Conservation (phyloP, 164 flowering plant species). For the Berberis thunbergii region DNA sequence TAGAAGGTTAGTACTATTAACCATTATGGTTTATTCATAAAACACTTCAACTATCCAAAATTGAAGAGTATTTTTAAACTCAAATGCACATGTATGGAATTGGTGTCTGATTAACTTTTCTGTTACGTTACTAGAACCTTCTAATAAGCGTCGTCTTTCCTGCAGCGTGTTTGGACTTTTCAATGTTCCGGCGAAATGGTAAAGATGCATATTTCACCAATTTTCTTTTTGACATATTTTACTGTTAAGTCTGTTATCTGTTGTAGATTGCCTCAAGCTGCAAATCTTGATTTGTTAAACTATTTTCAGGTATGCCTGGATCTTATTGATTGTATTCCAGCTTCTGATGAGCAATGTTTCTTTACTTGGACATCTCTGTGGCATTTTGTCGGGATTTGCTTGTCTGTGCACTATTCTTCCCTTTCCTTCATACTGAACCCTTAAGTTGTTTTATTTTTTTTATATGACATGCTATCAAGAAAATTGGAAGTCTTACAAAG, state of each 20-base stretch:
- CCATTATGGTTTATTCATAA: too few relatives aligned
- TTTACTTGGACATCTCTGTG: conserved; percentile 91
- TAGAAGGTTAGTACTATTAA: conserved; percentile 54
- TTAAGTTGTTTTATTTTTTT: not conserved
- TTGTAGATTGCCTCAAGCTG: not conserved
- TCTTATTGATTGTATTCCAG: conserved; percentile 80
- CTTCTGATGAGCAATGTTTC: conserved; percentile 90
- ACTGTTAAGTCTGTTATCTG: conserved; percentile 1
- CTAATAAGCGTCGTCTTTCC: conserved; percentile 11
- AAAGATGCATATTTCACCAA: conserved; percentile 10
- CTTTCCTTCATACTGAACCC: not conserved
- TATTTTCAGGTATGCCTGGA: conserved; percentile 77
- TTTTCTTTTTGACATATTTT: not conserved
- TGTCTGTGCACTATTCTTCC: conserved; percentile 34
- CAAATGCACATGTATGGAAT: not conserved
- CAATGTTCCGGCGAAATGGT: conserved; percentile 93
- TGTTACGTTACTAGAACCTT: not conserved
- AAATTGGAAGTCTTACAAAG: not conserved
- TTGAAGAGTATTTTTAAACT: too few relatives aligned
- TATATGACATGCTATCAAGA: not conserved
- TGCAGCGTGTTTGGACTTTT: conserved; percentile 96
- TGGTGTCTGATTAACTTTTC: not conserved
- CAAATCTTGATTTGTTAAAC: conserved; percentile 8
- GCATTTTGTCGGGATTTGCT: conserved; percentile 97
- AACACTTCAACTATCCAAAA: too few relatives aligned